These are phyloP conservation scores for Ceratobasidium sp. DNA, from an alignment of 1,284 basidiomycete species.

Conservation along the genomic window DNA sequence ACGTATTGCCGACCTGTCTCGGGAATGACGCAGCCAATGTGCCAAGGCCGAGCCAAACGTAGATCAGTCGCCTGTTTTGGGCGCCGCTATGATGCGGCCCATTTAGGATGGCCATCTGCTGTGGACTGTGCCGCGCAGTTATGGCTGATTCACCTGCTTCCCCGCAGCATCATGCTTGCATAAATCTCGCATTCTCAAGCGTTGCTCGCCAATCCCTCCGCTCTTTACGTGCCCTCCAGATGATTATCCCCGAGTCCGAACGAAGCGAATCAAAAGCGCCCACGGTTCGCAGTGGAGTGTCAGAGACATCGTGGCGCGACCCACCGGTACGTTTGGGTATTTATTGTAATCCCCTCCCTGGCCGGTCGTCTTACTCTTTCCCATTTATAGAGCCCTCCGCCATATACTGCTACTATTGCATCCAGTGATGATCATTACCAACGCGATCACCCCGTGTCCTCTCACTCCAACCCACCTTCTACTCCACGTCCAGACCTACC, in stretches of 20 bases:
- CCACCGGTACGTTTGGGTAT: conserved; percentile 4
- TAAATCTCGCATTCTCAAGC: not conserved
- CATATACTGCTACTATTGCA: conserved; percentile 11
- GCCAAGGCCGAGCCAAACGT: no score
- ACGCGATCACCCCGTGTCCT: not conserved
- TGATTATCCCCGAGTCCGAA: conserved; percentile 21
- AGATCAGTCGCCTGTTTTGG: not conserved
- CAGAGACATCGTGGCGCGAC: not conserved
- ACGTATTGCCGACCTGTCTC: no score
- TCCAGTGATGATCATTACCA: not conserved
- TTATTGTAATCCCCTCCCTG: no score
- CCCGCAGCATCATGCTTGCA: not conserved
- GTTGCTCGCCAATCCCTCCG: no score
- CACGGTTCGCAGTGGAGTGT: conserved; percentile 2
- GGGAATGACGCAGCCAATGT: no score
- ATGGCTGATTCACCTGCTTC: not conserved
- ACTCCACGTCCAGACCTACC: not conserved
- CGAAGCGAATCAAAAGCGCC: not conserved
- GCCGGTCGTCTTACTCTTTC: no score
- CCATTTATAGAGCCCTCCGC: conserved; percentile 11
- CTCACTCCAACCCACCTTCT: not conserved
- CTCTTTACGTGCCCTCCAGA: not conserved
- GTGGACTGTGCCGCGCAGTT: conserved; percentile 32
- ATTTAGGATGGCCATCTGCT: not conserved
- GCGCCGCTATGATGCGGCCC: not conserved